These are phyloP conservation scores for Monosporascus sp. DNA, from an alignment of 2,329 filamentous ascomycete species.

Conservation along the genomic window DNA sequence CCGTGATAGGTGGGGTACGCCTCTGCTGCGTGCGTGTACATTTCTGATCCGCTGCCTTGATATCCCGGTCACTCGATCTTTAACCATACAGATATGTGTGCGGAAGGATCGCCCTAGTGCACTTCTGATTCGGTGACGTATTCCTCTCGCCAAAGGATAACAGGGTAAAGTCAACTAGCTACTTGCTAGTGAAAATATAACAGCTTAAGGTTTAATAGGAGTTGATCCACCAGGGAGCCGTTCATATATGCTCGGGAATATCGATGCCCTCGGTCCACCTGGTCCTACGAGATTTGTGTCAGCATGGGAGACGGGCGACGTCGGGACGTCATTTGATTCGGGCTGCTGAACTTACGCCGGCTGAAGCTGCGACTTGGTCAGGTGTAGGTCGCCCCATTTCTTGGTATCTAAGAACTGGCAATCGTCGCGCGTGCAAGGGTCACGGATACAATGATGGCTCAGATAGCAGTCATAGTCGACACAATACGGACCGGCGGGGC, in stretches of 20 bases:
- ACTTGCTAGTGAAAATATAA: background rate
- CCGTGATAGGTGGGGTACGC: too few relatives aligned
- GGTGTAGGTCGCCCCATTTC: slow-evolving; percentile 25
- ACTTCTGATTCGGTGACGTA: background rate
- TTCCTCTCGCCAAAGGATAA: background rate
- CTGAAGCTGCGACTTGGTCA: slow-evolving; percentile 23
- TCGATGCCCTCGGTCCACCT: background rate
- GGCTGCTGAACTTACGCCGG: slow-evolving; percentile 17
- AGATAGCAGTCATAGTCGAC: slow-evolving; percentile 29
- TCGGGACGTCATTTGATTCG: too few relatives aligned
- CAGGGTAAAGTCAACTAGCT: background rate
- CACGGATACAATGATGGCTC: slow-evolving; percentile 27
- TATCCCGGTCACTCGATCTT: too few relatives aligned
- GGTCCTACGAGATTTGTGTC: background rate
- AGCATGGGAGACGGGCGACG: background rate
- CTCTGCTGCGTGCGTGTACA: too few relatives aligned
- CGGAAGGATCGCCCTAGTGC: too few relatives aligned
- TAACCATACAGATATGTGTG: too few relatives aligned
- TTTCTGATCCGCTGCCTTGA: too few relatives aligned
- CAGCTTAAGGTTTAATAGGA: background rate
- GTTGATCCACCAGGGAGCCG: background rate
- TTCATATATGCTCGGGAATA: background rate
- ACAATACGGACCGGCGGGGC: slow-evolving; percentile 25
- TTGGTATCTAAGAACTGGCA: slow-evolving; percentile 25
- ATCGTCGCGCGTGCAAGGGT: slow-evolving; percentile 18